phyloP scores from a whole-genome alignment of 2,329 filamentous ascomycete species.

The Colletotrichum sansevieriae region DNA sequence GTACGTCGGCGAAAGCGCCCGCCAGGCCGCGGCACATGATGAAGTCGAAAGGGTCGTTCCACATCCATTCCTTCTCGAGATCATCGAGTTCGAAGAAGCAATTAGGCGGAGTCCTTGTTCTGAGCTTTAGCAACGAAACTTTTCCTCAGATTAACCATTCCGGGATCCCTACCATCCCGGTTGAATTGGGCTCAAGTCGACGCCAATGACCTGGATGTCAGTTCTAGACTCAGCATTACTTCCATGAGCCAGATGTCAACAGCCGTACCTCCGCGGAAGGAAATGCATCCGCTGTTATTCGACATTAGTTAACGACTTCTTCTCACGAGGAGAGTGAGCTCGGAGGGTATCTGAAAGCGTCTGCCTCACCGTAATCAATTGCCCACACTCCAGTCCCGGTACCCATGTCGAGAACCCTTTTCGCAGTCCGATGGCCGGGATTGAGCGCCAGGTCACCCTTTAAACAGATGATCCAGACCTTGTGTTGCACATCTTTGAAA shows the following conservation, averaged over 20 bases:
- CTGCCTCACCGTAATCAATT: neutral
- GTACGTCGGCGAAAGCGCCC: constrained; percentile 46
- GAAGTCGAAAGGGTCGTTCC: constrained; percentile 50
- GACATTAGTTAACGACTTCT: neutral
- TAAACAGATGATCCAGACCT: neutral
- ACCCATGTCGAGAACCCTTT: neutral
- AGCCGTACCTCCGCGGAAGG: neutral
- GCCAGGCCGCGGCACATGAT: constrained; percentile 51
- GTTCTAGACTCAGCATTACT: neutral
- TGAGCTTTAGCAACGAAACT: too few species aligned
- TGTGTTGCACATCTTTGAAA: neutral
- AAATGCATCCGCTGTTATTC: neutral
- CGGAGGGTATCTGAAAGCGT: neutral
- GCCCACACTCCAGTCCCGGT: neutral
- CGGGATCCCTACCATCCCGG: neutral
- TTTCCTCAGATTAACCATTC: too few species aligned
- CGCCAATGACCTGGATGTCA: neutral
- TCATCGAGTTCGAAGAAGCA: constrained; percentile 58
- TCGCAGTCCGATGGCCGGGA: neutral
- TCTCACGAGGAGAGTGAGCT: neutral
- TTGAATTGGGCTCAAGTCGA: neutral
- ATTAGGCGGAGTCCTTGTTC: constrained; percentile 55
- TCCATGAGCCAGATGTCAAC: too few species aligned
- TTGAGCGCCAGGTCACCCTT: neutral
- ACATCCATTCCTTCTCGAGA: constrained; percentile 51